phyloP scores from a whole-genome alignment of 495 filamentous ascomycete species.

The Aspergillus bridgeri region DNA sequence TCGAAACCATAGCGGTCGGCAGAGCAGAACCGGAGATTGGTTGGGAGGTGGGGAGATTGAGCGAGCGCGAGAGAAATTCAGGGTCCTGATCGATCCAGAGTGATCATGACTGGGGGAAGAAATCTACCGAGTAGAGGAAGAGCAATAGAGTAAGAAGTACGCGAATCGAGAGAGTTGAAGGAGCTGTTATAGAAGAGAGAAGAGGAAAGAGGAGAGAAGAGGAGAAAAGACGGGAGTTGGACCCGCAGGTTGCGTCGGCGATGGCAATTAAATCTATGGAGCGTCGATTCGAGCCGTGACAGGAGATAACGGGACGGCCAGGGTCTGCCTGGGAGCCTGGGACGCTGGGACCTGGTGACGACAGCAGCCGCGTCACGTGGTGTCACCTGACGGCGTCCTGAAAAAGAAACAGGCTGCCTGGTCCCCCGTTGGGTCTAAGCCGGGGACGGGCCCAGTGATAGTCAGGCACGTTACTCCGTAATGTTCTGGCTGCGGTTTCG shows the following conservation, averaged over 20 bases:
- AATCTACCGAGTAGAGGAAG: not conserved
- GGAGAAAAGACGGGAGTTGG: conserved; percentile 1
- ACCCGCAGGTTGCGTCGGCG: not conserved
- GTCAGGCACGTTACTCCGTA: too few relatives aligned
- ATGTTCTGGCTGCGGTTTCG: not conserved
- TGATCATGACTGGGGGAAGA: conserved; percentile 15
- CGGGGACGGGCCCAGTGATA: not conserved
- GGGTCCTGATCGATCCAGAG: conserved; percentile 14
- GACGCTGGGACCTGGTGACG: too few relatives aligned
- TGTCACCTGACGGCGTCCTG: not conserved
- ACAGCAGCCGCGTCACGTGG: conserved; percentile 7
- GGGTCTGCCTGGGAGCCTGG: too few relatives aligned
- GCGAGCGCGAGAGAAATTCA: conserved; percentile 5
- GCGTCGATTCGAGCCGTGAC: not conserved
- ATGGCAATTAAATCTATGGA: not conserved
- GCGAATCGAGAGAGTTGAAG: too few relatives aligned
- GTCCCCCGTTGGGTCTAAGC: not conserved
- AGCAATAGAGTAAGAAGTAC: not conserved
- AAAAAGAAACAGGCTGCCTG: not conserved
- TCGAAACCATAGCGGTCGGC: conserved; percentile 22
- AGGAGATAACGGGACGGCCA: not conserved
- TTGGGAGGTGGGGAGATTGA: conserved; percentile 5
- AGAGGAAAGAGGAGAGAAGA: conserved; percentile 1
- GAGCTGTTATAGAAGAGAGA: too few relatives aligned
- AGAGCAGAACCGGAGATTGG: conserved; percentile 14